Percentiles rank a stretch among this genome's conserved stretches.
phyloP scores from a whole-genome alignment of 805 yeast species.

The Kuraishia hungarica region DNA sequence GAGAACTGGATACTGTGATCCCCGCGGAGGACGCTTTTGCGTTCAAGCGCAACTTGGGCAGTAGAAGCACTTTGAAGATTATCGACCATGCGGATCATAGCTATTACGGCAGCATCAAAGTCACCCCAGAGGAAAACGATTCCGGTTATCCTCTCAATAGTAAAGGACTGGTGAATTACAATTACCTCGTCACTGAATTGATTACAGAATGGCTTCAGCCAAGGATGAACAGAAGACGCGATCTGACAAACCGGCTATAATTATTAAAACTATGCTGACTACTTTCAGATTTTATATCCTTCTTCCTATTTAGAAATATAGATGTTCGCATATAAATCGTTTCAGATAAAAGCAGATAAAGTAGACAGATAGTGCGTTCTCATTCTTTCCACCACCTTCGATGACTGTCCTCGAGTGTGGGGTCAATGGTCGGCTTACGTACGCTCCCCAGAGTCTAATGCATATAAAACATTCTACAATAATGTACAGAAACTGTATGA shows the following conservation, averaged over 20 bases:
- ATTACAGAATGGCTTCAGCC: conserved; percentile 38
- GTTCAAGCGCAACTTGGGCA: conserved; percentile 48
- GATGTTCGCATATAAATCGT: not conserved
- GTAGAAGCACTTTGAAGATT: conserved; percentile 49
- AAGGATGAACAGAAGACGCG: conserved; percentile 3
- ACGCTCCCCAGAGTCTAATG: too few species aligned
- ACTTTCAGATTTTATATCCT: too few species aligned
- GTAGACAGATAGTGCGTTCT: too few species aligned
- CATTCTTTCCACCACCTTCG: too few species aligned
- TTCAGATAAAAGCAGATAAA: too few species aligned
- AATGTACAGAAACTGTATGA: too few species aligned
- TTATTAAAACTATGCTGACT: not conserved
- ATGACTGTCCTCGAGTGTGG: too few species aligned
- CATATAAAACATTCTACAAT: too few species aligned
- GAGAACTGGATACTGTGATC: conserved; percentile 56
- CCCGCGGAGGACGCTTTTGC: conserved; percentile 53
- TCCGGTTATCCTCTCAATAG: conserved; percentile 31
- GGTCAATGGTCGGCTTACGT: too few species aligned
- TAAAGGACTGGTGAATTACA: conserved; percentile 49
- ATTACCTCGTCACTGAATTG: conserved; percentile 37
- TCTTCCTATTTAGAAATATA: not conserved
- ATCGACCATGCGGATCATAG: conserved; percentile 76
- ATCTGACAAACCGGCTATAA: not conserved
- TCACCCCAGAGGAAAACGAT: conserved; percentile 24
- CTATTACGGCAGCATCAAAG: conserved; percentile 45